Evolutionary conservation across 306 rosid species (phyloP), one percentile per base, ranked within the genome.

Genomic region (Cucurbita moschata): DNA sequence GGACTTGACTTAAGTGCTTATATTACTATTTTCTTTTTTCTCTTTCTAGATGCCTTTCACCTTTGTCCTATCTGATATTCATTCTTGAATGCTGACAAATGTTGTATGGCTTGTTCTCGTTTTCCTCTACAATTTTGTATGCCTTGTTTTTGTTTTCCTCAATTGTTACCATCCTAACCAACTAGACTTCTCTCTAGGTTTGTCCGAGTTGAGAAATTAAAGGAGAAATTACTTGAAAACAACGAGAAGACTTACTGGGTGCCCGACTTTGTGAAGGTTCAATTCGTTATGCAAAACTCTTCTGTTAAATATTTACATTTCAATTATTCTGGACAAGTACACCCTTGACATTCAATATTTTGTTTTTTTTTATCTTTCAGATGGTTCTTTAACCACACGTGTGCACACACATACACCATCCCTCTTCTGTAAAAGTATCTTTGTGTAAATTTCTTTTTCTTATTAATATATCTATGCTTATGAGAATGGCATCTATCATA

Each of bases 231-330:
- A 83, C 79, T 94, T 79, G 96, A 87, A 81, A 94, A 89, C 86
- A 94, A 94, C 79, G 83, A 78, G 84, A 84, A 89, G 82, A 91
- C 98, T 10, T 87, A 84, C 71, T 91, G 99, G 99, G 99, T 94
- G 67, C 99, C 97, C 71, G 97, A 94, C 79, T 94, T 94, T 84
- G 99, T 94, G 64, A 94, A 94, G 97, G 98, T 94, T 73, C 16
- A 43, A 11, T 64, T 18, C 8, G 4, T 39, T 18, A 19, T 60
- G 21, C 19, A 4, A 6, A 15, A 10, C 52, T 67, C 44, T 40
- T 47, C 44, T 8, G 40, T 26, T 69, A 69, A 49, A 49, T 69
- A 69, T 37, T 69, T 7, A 14, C 1, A 47, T 23, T 49, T 50
- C 26, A 7, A 15, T 2, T 30, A 46, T 21, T 69, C 44, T 69